Evolutionary conservation across 805 yeast species (phyloP).

Genomic region (Priceomyces carsonii): DNA sequence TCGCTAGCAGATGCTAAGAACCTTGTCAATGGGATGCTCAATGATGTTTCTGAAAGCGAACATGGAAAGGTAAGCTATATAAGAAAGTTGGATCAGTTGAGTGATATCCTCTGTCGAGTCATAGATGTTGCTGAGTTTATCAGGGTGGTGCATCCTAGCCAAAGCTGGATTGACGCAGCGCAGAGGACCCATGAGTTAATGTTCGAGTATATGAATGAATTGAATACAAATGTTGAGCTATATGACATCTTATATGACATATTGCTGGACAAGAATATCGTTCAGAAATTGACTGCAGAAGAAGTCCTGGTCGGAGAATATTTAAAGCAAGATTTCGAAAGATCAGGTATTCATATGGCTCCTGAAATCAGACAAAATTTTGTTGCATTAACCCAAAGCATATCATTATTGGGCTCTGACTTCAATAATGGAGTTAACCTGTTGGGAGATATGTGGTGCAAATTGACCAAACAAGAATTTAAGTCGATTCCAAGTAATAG

Average conservation of each 20-base stretch:
- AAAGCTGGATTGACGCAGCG: slow-evolving; percentile 71
- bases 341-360: slow-evolving; percentile 85
- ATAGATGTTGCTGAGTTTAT: slow-evolving; percentile 93
- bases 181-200: slow-evolving; percentile 83
- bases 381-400: slow-evolving; percentile 75
- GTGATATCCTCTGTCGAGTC: slow-evolving; percentile 87
- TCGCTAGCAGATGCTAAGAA: slow-evolving; percentile 67
- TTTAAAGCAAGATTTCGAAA: slow-evolving; percentile 79
- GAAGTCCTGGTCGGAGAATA: slow-evolving; percentile 82
- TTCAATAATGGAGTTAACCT: slow-evolving; percentile 55
- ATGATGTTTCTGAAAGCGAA: slow-evolving; percentile 35
- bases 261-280: slow-evolving; percentile 39
- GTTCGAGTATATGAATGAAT: slow-evolving; percentile 90
- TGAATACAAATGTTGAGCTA: slow-evolving; percentile 80
- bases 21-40: slow-evolving; percentile 57
- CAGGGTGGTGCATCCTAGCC: slow-evolving; percentile 82
- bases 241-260: slow-evolving; percentile 61
- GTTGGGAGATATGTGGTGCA: slow-evolving; percentile 38
- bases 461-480: slow-evolving; percentile 30
- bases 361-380: slow-evolving; percentile 64
- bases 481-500: slow-evolving; percentile 20
- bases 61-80: slow-evolving; percentile 53
- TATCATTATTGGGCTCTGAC: slow-evolving; percentile 78
- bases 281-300: slow-evolving; percentile 55
- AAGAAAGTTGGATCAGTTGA: slow-evolving; percentile 72